Evolutionary conservation across 2,329 filamentous ascomycete species (phyloP).

Genomic region (Magnaporthiopsis rhizophila): DNA sequence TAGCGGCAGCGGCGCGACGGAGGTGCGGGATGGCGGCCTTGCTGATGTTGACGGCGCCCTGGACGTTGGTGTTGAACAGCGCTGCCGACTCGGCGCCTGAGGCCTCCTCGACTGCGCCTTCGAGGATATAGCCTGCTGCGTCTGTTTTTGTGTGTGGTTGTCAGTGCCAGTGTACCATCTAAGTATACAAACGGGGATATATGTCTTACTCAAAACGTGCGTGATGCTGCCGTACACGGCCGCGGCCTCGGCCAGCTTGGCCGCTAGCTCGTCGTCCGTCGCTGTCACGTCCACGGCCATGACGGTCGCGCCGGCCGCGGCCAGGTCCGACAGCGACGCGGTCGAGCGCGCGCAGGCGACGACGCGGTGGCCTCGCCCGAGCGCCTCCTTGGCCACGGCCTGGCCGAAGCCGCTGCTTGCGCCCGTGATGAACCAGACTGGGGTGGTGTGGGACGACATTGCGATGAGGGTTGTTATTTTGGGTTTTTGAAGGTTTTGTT

Average conservation of each 20-base stretch:
- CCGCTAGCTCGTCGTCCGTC: slow-evolving; percentile 5
- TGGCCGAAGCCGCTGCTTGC: slow-evolving; percentile 32
- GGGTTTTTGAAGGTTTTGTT: too few species aligned
- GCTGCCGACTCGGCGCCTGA: not conserved
- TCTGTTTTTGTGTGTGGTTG: not conserved
- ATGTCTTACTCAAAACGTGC: not conserved
- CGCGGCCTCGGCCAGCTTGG: not conserved
- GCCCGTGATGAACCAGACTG: slow-evolving; percentile 31
- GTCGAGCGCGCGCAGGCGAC: slow-evolving; percentile 27
- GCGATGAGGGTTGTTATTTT: not conserved
- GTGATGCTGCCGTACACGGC: slow-evolving; percentile 1
- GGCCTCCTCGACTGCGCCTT: slow-evolving; percentile 4
- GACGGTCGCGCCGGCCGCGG: slow-evolving; percentile 24
- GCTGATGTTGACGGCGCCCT: slow-evolving; percentile 8
- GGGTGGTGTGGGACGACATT: not conserved
- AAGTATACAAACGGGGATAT: too few species aligned
- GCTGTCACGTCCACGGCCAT: slow-evolving; percentile 6
- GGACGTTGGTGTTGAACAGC: slow-evolving; percentile 4
- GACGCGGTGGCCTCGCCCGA: slow-evolving; percentile 30
- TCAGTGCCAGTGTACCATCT: not conserved
- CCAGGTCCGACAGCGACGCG: not conserved
- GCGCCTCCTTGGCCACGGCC: slow-evolving; percentile 24
- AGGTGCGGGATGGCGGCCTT: slow-evolving; percentile 6
- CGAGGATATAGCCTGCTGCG: slow-evolving; percentile 4
- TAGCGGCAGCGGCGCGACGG: not conserved